Evolutionary conservation across 495 filamentous ascomycete species (phyloP).

Genomic region (Hamigera avellanea): DNA sequence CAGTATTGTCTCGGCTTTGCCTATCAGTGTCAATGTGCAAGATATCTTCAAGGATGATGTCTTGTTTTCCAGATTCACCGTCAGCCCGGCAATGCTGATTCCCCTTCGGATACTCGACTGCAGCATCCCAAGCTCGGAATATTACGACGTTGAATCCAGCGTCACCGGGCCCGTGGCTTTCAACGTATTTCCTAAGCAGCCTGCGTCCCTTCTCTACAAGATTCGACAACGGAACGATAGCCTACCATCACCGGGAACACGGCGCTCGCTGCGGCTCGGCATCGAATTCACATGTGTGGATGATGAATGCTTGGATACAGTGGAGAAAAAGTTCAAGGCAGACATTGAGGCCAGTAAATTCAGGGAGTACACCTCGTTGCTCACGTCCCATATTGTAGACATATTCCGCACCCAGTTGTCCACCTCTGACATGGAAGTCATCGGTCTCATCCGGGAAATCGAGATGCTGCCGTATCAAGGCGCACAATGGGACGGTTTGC

Average conservation of each 20-base stretch:
- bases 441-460: constrained; percentile 34
- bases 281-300: constrained; percentile 71
- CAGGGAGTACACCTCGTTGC: constrained; percentile 30
- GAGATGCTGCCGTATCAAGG: constrained; percentile 26
- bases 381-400: constrained; percentile 39
- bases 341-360: constrained; percentile 34
- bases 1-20: constrained; percentile 56
- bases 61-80: constrained; percentile 80
- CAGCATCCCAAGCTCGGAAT: constrained; percentile 54
- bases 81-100: constrained; percentile 62
- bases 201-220: constrained; percentile 73
- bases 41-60: constrained; percentile 80
- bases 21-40: constrained; percentile 90
- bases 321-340: constrained; percentile 28
- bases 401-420: constrained; percentile 41
- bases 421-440: constrained; percentile 43
- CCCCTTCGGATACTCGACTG: constrained; percentile 66
- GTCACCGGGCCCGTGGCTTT: constrained; percentile 41
- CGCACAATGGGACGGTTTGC: constrained; percentile 28
- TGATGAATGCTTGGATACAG: constrained; percentile 40
- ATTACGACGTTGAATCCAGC: constrained; percentile 54
- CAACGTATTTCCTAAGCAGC: constrained; percentile 68
- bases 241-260: constrained; percentile 26
- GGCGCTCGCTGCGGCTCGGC: constrained; percentile 47
- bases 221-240: constrained; percentile 33